Base-by-base conservation (phyloP, 257 asterid genomes). In the Henckelia pumila region DNA sequence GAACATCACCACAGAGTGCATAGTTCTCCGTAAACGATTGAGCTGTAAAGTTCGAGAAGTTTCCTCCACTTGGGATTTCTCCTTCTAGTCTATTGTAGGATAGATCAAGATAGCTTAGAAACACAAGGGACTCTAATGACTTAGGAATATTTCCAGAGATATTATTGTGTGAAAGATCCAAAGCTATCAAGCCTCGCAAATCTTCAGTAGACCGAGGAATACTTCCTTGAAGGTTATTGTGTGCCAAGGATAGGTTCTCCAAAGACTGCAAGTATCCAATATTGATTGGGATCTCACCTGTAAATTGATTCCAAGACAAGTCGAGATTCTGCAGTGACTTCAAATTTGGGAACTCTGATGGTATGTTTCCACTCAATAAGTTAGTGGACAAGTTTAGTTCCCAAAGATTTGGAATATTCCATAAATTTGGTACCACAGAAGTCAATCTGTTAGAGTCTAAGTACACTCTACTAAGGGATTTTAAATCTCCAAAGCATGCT, bases 241-340 rank as follows among this genome's bases (percentile, higher is more conserved):
- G n/a, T n/a, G n/a, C n/a, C n/a, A n/a, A n/a, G n/a, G n/a, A n/a
- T n/a, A n/a, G n/a, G n/a, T n/a, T n/a, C n/a, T 23, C 63, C 1
- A 58, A 30, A 2, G 63, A 25, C 8, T 58, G 33, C 22, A 24
- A 7, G 8, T 19, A n/a, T 0, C 35, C 37, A 58, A 50, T 29
- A 7, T 70, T 62, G 55, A 62, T 56, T n/a, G 78, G 70, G 20
- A 68, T 74, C 1, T 62, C 50, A 4, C 78, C 74, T 28, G 78
- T 56, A 22, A 68, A 68, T 44, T 11, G 29, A 63, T 74, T 74
- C 47, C 47, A 22, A 5, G 71, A 68, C 32, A 74, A 49, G 25
- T 53, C 72, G 17, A 74, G 66, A 49, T 60, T 3, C 22, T 14
- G 7, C 0, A 72, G 52, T 4, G 58, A 57, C 58, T 60, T 49